A percentile compares a stretch with the other conserved stretches of the same genome.
Conservation (phyloP, 73 alveolate species). For the Stentor coeruleus region DNA sequence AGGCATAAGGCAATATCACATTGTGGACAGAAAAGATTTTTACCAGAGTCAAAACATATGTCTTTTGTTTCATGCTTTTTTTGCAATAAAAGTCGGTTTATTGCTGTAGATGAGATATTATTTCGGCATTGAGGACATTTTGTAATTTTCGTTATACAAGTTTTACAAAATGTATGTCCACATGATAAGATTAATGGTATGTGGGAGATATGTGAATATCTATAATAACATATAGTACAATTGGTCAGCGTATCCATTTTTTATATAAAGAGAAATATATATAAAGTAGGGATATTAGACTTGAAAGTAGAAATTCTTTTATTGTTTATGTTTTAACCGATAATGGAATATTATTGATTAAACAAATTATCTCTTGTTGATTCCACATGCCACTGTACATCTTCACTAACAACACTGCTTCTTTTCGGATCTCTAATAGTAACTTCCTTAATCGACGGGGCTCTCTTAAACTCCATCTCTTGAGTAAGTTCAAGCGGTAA, state of each 20-base stretch:
- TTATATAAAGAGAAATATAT: too few species aligned
- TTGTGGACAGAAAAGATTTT: neutral
- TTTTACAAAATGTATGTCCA: constrained; percentile 21
- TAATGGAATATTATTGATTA: too few species aligned
- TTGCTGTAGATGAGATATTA: neutral
- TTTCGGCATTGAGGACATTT: constrained; percentile 19
- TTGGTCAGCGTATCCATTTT: constrained; percentile 10
- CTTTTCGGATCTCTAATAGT: constrained; percentile 7
- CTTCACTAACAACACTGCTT: constrained; percentile 8
- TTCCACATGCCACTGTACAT: too few species aligned
- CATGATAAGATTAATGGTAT: neutral
- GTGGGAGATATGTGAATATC: neutral
- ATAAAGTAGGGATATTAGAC: too few species aligned
- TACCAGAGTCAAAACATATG: neutral
- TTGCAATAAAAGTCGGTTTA: neutral
- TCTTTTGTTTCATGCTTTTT: neutral
- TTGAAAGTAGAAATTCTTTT: too few species aligned
- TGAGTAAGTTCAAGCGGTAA: neutral
- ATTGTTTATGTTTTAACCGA: too few species aligned
- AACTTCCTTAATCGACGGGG: neutral
- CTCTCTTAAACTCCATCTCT: neutral
- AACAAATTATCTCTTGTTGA: too few species aligned
- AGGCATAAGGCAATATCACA: neutral
- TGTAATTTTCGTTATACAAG: neutral
- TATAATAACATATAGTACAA: neutral